A percentile compares a stretch with the other conserved stretches of the same genome.
Evolutionary conservation across 1,284 basidiomycete genomes (phyloP).

Genomic region (Cutaneotrichosporon sp.): DNA sequence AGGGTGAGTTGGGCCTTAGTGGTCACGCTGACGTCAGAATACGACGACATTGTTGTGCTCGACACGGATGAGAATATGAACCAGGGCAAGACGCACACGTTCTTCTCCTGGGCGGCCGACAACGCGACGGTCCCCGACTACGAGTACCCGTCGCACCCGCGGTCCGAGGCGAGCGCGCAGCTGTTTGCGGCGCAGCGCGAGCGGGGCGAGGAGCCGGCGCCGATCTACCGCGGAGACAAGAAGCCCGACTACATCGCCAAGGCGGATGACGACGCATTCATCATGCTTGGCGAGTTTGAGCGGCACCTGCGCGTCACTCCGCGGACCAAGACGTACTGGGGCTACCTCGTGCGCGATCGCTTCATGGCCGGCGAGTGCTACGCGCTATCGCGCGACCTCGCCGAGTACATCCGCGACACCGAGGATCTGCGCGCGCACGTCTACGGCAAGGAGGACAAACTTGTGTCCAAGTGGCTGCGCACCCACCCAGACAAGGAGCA

Average conservation of each 20-base stretch:
- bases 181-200: constrained; percentile 3
- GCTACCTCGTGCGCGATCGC: constrained; percentile 87
- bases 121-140: constrained; percentile 81
- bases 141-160: constrained; percentile 31
- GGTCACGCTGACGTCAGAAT: constrained; percentile 59
- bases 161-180: constrained; percentile 15
- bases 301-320: constrained; percentile 69
- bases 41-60: constrained; percentile 59
- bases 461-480: constrained; percentile 88
- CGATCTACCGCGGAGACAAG: constrained; percentile 42
- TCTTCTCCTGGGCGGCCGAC: constrained; percentile 66
- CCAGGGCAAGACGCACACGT: constrained; percentile 57
- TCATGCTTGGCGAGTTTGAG: constrained; percentile 91
- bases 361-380: constrained; percentile 99
- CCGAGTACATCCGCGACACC: constrained; percentile 82
- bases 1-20: constrained; percentile 63
- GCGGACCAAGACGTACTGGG: constrained; percentile 87
- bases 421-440: constrained; percentile 67
- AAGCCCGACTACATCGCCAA: constrained; percentile 87
- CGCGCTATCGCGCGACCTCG: constrained; percentile 84
- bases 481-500: constrained; percentile 76
- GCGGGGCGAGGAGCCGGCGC: constrained; percentile 7
- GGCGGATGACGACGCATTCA: constrained; percentile 90
- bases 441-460: constrained; percentile 91
- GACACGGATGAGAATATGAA: constrained; percentile 59